Evolutionary conservation across 1,139 yeast species (phyloP), one percentile per base, ranked within the genome.

Genomic region (Eremothecium coryli): DNA sequence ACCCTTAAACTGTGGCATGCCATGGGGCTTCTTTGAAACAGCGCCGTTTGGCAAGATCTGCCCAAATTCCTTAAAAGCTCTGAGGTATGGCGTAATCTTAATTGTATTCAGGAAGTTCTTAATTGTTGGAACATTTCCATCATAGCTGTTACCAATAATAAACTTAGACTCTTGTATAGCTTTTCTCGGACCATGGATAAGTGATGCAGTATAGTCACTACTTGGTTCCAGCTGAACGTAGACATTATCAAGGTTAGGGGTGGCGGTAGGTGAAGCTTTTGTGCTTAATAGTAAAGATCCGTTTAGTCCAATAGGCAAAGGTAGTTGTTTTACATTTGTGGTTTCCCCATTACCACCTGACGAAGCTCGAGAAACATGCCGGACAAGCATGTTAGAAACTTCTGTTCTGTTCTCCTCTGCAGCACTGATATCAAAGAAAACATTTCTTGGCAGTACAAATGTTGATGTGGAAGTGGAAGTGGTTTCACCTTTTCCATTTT

Each of bases 41-140:
- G 18, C 4, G 21, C 22, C 10, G 14, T 14, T n/a, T 4, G 20
- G 34, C 7, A 15, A 3, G 38, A 33, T 14, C 37, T 50, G 29
- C 46, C 93, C 93, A 65, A 84, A 82, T 45, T 82, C 93, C n/a
- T 69, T 58, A 42, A 76, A 79, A 37, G 76, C 77, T 23, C 68
- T 67, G 30, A 79, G 51, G 1, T 70, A 60, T 1, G 86, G 82
- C 22, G 69, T 74, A 38, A 77, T 66, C 13, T 65, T 64, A 24
- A 77, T 64, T 10, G 64, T 66, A 8, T 65, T 64, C 38, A 86
- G 62, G 48, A 71, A 77, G 32, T 68, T 68, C 38, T 72, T 54
- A 23, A 86, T 73, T 40, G 70, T 75, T 1, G 79, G 78, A 45
- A 81, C 80, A 26, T 63, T 58, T 0, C 95, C 95, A 1, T 60